These are phyloP conservation scores for Saksenaea oblongispora DNA, from an alignment of 371 early-diverging fungal species.

Conservation along the genomic window DNA sequence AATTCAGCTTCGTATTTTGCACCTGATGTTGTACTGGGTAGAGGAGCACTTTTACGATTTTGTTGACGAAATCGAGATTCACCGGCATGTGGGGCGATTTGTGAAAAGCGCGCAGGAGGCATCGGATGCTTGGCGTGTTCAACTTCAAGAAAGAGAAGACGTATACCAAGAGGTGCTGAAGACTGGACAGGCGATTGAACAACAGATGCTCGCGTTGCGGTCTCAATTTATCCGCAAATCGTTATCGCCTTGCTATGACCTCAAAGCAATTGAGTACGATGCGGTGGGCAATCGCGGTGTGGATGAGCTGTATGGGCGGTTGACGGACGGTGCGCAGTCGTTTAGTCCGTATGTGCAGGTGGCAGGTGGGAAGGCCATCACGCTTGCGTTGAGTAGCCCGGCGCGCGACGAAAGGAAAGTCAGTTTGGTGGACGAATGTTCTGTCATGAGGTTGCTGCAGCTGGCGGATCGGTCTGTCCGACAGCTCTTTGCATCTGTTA, in stretches of 20 bases:
- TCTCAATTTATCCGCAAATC: conserved; percentile 24
- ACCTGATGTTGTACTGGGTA: conserved; percentile 70
- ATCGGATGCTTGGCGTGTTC: conserved; percentile 31
- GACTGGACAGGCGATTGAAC: conserved; percentile 6
- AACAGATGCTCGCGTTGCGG: conserved; percentile 23
- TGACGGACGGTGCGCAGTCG: conserved; percentile 23
- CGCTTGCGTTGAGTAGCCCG: conserved; percentile 21
- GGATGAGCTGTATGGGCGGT: conserved; percentile 32
- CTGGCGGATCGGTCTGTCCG: conserved; percentile 37
- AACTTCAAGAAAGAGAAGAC: conserved; percentile 8
- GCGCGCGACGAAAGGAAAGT: conserved; percentile 14
- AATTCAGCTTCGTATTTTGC: conserved; percentile 50
- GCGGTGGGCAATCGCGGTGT: conserved; percentile 20
- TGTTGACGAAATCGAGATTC: conserved; percentile 55
- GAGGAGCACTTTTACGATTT: conserved; percentile 67
- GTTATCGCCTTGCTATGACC: conserved; percentile 41
- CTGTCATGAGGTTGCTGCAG: conserved; percentile 21
- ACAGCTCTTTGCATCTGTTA: conserved; percentile 57
- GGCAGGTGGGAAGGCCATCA: conserved; percentile 17
- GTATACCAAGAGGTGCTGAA: neutral
- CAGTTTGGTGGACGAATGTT: conserved; percentile 27
- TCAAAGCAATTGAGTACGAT: conserved; percentile 35
- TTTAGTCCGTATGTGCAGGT: conserved; percentile 21
- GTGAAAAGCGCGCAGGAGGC: conserved; percentile 23
- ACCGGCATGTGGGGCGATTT: conserved; percentile 29